Evolutionary conservation across 352 stramenopile genomes (phyloP), one percentile per base, ranked within the genome.

Genomic region (Globisporangium spinosum): DNA sequence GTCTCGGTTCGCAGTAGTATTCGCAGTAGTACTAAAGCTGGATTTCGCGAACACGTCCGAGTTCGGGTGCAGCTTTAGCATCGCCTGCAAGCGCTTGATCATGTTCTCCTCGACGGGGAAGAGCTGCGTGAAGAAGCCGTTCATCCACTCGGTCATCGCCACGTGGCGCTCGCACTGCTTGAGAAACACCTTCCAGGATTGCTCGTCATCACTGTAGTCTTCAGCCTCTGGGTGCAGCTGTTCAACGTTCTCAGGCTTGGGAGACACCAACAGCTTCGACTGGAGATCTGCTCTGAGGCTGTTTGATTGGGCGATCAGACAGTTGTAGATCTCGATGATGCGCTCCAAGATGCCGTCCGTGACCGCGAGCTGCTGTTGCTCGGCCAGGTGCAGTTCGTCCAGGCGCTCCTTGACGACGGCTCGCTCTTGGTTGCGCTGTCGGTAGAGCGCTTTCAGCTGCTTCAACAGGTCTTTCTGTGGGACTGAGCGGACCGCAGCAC

Each of bases 71-170:
- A 76, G 20, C 40, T 77, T 77, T 34, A 55, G 17, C 53, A 75
- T 49, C 25, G 65, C 68, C 55, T 83, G 79, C 29, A 89, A 58
- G 1, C 71, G 64, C 64, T 77, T 80, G 23, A 75, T 57, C 56
- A 76, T 73, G 27, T 63, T 65, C 12, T 80, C 71, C 43, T 89
- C 79, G 1, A 78, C 70, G 1, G 66, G 40, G 1, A 80, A 62
- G 34, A 89, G 29, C 20, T 75, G 71, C 22, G 62, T 70, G 57
- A 87, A 88, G 2, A 85, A 22, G 2, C 70, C 54, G 40, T 75
- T 71, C 73, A 89, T 74, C 81, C 81, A 89, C 56, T 56, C 62
- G 15, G 73, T 81, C 23, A 77, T 74, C 15, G 71, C 65, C 6
- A 73, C 53, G 27, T 81, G 75, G 5, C 63, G 35, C 40, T 66